Conservation (phyloP, 2,329 filamentous ascomycete species). For the Penicillium palitans region DNA sequence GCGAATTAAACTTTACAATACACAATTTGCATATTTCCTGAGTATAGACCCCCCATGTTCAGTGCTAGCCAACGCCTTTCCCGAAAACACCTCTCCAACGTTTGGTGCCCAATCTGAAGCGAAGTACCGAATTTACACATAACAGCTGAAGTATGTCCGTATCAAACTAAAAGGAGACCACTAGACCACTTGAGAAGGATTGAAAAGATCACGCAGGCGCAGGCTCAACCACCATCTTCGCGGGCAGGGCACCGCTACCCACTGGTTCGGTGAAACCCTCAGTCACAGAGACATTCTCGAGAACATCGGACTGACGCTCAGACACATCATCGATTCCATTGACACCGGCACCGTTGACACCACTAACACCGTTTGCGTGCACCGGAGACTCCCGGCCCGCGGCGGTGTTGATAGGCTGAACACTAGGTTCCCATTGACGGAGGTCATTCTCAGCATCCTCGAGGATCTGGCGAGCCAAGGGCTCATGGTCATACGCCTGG, state of each 20-base stretch:
- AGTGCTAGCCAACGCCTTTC: constrained; percentile 7
- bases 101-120: constrained; percentile 9
- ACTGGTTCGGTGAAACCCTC: constrained; percentile 10
- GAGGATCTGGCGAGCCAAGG: constrained; percentile 77
- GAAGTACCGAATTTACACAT: constrained; percentile 10
- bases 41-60: constrained; percentile 5
- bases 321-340: constrained; percentile 2
- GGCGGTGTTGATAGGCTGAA: constrained; percentile 56
- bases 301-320: constrained; percentile 10
- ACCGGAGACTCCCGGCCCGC: constrained; percentile 38
- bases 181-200: neutral
- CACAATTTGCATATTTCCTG: constrained; percentile 17
- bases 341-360: neutral
- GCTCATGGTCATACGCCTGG: constrained; percentile 63
- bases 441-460: constrained; percentile 92
- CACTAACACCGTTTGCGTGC: neutral
- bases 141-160: constrained; percentile 14
- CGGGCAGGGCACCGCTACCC: constrained; percentile 15
- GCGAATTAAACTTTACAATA: constrained; percentile 10
- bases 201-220: constrained; percentile 1
- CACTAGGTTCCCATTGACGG: constrained; percentile 65
- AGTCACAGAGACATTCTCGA: constrained; percentile 4
- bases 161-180: constrained; percentile 3
- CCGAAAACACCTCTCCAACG: constrained; percentile 3
- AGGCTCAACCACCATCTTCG: constrained; percentile 21